Evolutionary conservation across 2,329 filamentous ascomycete genomes (phyloP).

Genomic region (Claviceps quebecensis): DNA sequence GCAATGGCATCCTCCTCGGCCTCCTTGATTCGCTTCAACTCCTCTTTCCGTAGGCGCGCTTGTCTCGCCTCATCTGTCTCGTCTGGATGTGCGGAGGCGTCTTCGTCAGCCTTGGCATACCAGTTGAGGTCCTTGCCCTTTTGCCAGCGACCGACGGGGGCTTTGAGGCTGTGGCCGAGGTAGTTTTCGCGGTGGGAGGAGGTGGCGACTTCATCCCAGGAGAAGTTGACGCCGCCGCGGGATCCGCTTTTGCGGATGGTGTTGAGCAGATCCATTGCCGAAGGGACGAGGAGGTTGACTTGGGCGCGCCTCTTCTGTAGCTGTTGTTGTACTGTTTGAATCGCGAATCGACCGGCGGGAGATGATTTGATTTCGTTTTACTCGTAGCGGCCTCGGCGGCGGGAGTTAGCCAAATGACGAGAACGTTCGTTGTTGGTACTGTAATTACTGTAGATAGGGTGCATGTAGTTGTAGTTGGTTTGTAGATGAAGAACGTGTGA

Average conservation of each 20-base stretch:
- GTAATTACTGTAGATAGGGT: too few species aligned
- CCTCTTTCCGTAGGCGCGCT: slow-evolving; percentile 54
- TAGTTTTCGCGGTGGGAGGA: slow-evolving; percentile 80
- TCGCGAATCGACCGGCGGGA: too few species aligned
- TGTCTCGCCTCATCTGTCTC: slow-evolving; percentile 46
- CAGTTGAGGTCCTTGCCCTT: slow-evolving; percentile 55
- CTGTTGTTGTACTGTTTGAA: too few species aligned
- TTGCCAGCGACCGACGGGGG: slow-evolving; percentile 85
- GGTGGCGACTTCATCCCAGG: slow-evolving; percentile 85
- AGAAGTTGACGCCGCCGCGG: slow-evolving; percentile 88
- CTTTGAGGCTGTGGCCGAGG: slow-evolving; percentile 83
- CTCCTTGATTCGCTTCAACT: slow-evolving; percentile 72
- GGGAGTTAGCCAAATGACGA: too few species aligned
- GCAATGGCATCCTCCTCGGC: slow-evolving; percentile 87
- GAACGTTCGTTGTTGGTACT: too few species aligned
- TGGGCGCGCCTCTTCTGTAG: too few species aligned
- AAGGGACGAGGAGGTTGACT: background rate
- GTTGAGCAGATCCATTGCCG: slow-evolving; percentile 76
- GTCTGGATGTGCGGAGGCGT: slow-evolving; percentile 26
- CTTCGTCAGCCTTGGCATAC: slow-evolving; percentile 42
- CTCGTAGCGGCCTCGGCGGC: too few species aligned
- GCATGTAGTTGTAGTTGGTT: too few species aligned
- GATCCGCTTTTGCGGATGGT: slow-evolving; percentile 84
- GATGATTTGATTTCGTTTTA: too few species aligned
- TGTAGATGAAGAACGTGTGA: too few species aligned